Base-by-base conservation (phyloP, 176 grass and related monocot genomes). In the Eremochloa ophiuroides region DNA sequence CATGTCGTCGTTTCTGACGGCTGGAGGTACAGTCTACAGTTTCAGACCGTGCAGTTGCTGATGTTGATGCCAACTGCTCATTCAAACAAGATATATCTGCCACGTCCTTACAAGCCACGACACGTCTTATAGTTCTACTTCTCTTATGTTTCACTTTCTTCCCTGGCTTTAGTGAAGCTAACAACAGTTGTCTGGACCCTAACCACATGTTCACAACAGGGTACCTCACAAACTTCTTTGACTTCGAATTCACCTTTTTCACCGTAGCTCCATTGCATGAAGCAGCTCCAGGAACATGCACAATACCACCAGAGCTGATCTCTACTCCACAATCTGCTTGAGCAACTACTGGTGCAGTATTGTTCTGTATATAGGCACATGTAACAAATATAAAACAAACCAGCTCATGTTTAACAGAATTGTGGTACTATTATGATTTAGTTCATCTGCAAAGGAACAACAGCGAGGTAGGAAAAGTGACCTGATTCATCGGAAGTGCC, bases 141-240 rank as follows among this genome's bases (percentile, higher is more conserved):
- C 76, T 91, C 62, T 93, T 91, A 27, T 27, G 74, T 73, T 91
- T 98, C 18, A 37, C 80, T 77, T 78, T 89, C 69, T 84, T 93
- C 26, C 47, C 76, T 53, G 73, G 30, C 74, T 80, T 98, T 76
- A 84, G 62, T 67, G 88, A 94, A 60, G 66, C 31, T 10, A 89
- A 29, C 62, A 97, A 81, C 46, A 92, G 41, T 26, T 85, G 76
- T 18, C 82, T 95, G 44, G 88, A 85, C 22, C 86, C 75, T 69
- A 91, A 74, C 84, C 80, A 83, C n/a, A 88, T 80, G 72, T 77
- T 93, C 61, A 86, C 75, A 23, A 87, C 42, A 82, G 85, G 69
- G 71, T 78, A 85, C 66, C 90, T 95, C 65, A 84, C 62, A 82
- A 78, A 25, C 68, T 93, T 95, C 75, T 81, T 93, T 34, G 69